phyloP scores from a whole-genome alignment of 2,329 filamentous ascomycete species.

The Penicillium sp. region DNA sequence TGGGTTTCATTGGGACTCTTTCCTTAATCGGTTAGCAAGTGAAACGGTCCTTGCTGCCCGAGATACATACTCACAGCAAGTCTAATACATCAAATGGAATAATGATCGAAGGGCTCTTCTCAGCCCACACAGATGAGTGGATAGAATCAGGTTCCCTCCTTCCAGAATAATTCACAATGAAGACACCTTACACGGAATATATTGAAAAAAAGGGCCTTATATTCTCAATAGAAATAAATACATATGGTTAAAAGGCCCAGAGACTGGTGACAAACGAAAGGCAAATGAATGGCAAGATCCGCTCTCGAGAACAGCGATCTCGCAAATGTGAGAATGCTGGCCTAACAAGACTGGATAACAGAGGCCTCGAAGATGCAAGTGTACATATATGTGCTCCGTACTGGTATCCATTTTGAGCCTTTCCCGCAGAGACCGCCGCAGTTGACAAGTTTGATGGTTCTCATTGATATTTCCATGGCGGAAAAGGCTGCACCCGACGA shows the following conservation, averaged over 20 bases:
- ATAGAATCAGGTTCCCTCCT: too few species aligned
- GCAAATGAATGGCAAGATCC: constrained; percentile 10
- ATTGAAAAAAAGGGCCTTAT: neutral
- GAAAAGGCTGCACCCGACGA: neutral
- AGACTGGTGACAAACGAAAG: constrained; percentile 14
- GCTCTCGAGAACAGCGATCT: neutral
- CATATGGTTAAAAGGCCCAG: constrained; percentile 7
- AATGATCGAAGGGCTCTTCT: neutral
- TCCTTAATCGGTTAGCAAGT: neutral
- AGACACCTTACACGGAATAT: too few species aligned
- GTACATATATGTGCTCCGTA: constrained; percentile 18
- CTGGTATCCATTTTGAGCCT: neutral
- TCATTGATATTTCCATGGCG: neutral
- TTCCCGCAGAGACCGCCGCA: neutral
- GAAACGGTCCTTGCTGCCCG: too few species aligned
- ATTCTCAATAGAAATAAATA: constrained; percentile 12
- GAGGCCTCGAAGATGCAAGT: constrained; percentile 7
- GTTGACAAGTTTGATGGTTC: neutral
- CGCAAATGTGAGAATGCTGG: neutral
- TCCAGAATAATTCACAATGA: neutral
- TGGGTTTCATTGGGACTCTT: neutral
- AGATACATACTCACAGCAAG: neutral
- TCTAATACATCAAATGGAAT: neutral
- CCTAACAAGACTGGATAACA: neutral
- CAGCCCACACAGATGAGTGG: neutral